Conservation (phyloP, 345 rosid genomes). For the Ricinus communis region DNA sequence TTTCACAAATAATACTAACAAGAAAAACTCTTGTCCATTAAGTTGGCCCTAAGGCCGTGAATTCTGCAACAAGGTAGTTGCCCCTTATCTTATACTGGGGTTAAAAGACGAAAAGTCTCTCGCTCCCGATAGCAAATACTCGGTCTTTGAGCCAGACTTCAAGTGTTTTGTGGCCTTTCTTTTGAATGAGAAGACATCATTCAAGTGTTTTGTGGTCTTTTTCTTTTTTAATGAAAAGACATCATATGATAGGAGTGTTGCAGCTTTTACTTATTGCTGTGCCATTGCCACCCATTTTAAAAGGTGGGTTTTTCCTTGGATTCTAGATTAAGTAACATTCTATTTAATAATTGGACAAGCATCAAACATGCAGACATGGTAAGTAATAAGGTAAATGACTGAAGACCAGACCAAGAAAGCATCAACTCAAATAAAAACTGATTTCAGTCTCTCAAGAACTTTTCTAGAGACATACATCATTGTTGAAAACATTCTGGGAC, state of each 20-base stretch:
- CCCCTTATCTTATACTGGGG: no score
- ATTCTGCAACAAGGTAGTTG: no score
- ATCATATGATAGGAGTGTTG: background rate
- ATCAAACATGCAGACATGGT: background rate
- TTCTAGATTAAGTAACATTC: background rate
- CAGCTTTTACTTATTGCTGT: background rate
- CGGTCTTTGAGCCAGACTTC: no score
- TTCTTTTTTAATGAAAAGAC: background rate
- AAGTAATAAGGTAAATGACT: background rate
- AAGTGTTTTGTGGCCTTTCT: no score
- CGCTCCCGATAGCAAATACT: no score
- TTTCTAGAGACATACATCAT: background rate
- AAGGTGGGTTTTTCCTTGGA: background rate
- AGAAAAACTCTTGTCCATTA: no score
- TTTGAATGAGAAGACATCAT: background rate
- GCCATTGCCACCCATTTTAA: background rate
- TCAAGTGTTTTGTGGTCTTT: no score
- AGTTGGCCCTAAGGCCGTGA: no score
- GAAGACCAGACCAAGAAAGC: background rate
- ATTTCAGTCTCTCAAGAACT: background rate
- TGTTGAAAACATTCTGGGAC: background rate
- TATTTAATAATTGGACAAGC: background rate
- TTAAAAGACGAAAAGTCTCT: no score
- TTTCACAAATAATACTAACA: no score
- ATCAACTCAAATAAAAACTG: background rate